Percentiles rank a stretch among this genome's conserved stretches.
phyloP scores from a whole-genome alignment of 2,329 filamentous ascomycete species.

The Fusarium chuoi region DNA sequence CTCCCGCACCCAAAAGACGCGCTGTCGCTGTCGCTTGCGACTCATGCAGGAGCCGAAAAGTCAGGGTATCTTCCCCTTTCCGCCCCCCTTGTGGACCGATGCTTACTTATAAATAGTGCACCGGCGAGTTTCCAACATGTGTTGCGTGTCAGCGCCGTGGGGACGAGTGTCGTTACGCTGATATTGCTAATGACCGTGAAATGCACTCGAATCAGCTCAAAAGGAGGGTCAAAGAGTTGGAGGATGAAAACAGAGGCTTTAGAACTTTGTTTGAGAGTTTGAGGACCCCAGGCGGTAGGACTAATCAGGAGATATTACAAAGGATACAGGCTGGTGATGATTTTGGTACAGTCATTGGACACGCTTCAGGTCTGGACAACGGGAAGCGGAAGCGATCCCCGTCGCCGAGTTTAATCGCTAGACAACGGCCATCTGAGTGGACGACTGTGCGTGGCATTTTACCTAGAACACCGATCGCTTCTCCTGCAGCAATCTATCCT shows the following conservation, averaged over 20 bases:
- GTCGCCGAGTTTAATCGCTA: not conserved
- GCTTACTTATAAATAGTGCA: not conserved
- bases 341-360: rapidly evolving
- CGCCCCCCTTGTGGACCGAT: rapidly evolving
- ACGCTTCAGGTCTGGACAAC: not conserved
- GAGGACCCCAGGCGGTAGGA: rapidly evolving
- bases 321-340: not conserved
- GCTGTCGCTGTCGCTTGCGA: not conserved
- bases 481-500: not conserved
- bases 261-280: not conserved
- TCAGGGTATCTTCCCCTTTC: not conserved
- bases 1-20: not conserved
- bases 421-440: not conserved
- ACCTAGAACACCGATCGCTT: not conserved
- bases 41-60: not conserved
- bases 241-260: not conserved
- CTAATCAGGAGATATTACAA: not conserved
- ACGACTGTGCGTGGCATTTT: not conserved
- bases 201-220: not conserved
- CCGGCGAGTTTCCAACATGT: not conserved
- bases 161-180: not conserved
- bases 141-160: not conserved
- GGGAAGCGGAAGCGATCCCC: not conserved
- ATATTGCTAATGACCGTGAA: not conserved
- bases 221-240: not conserved